Base-by-base conservation (phyloP, 352 stramenopile species). In the Pythium sukuiense region DNA sequence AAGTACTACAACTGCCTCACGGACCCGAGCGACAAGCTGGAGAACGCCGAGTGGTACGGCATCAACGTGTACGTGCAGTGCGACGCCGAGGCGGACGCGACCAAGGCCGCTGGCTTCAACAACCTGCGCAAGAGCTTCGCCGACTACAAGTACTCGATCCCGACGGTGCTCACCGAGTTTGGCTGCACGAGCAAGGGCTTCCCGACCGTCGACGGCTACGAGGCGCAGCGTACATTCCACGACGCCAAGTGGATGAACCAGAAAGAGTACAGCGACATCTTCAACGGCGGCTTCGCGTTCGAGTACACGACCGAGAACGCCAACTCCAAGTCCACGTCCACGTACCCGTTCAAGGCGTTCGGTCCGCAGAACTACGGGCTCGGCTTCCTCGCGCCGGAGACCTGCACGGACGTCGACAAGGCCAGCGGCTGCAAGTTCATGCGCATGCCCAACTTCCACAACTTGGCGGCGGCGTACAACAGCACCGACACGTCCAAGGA, bases 1-100 rank as follows among this genome's bases (percentile, higher is more conserved):
- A 58, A 80, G 43, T 96, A 96, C 71, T 96, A 93, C 76, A 92
- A 91, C 69, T 97, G 87, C 74, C 77, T 75, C 55, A 89, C 80
- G 7, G 75, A 90, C 55, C 58, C 64, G 24, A 67, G 41, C 9
- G 83, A 95, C 70, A 39, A 73, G 56, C 72, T 90, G 16, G 87
- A 96, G 70, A 80, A 79, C 32, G 80, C 83, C 13, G 81, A 95
- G 72, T 96, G 85, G 85, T 96, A 93, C 64, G 87, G 87, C 32
- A 76, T 96, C 58, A 96, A 96, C 68, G 75, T 77, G 43, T 96
- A 96, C 65, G 65, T 92, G 16, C 78, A 92, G 35, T 96, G 88
- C 65, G 75, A 92, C 56, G 70, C 80, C 60, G 76, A 75, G 46
- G 72, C 62, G 13, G 76, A 86, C 58, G 59, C 76, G 18, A 54